Base-by-base conservation (phyloP, 2,329 filamentous ascomycete genomes). In the Metarhizium brunneum region DNA sequence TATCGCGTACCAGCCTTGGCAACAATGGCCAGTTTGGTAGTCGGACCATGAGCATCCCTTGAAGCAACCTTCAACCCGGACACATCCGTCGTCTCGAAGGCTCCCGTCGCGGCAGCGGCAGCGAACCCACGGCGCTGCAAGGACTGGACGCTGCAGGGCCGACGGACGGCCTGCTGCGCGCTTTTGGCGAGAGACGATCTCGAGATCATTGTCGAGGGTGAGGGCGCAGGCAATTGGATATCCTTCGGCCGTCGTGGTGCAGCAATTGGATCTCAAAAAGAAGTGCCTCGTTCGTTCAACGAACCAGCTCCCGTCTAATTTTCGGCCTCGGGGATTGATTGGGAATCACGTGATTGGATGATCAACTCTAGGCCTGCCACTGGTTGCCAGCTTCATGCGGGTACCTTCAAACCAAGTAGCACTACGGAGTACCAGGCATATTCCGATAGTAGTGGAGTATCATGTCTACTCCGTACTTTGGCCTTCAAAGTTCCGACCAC, bases 1-100 rank as follows among this genome's bases (percentile, higher is more conserved):
- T 92, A 97, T 73, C 94, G 83, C 61, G 92, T 95, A 68, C 94
- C 94, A 61, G 91, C 94, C 81, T 95, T 96, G 64, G 92, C 85
- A 70, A 99, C 90, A 62, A 99, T 75, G 56, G 92, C 91, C 63
- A 99, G 82, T 69, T 90, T 95, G 59, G 92, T 91, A 59, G 92
- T 95, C 63, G 91, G 89, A 61, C 90, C 90, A 61, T 88, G 83
- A 68, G 90, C 81, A 74, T 97, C 92, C 78, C 92, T 86, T 77
- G 89, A 89, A 69, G 92, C 92, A 66, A 95, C 83, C 82, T 96
- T 96, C 76, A 97, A 79, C 68, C 92, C 92, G 71, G 85, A 83
- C 73, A 88, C 83, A 74, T 95, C 88, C 69, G 88, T 82, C 60
- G 88, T 84, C 76, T 96, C 87, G 78, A 95, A 99, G 72, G 88